Base-by-base conservation (phyloP, 805 yeast species). In the Maudiozyma bulderi region DNA sequence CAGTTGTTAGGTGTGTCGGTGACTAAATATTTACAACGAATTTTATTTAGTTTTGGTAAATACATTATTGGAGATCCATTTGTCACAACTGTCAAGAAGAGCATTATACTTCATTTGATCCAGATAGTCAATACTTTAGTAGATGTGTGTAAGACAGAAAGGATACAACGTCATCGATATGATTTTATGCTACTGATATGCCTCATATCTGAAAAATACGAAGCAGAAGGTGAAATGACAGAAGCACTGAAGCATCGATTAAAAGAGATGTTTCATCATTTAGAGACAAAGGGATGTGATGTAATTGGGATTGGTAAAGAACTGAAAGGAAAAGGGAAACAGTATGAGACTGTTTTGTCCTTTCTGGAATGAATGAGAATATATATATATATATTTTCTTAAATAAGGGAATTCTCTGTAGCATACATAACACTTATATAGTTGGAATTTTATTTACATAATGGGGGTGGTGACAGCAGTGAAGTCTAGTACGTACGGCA, bases 1-100 rank as follows among this genome's bases (percentile, higher is more conserved):
- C 7, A 8, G 11, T 37, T 42, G 6, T 13, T 60, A 28, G 40
- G 48, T 9, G 46, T 15, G 10, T 34, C 52, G 20, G 37, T 55
- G 1, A 51, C 57, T 1, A 41, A 54, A 11, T 54, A 56, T 43
- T 35, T 62, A 29, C 61, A 59, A 37, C 56, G 68, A 35, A 44
- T 60, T 3, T 52, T 61, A 10, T 61, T 56, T 44, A 53, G 52
- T 2, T 8, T 63, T 26, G 69, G 68, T 1, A 65, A 64, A 39
- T 54, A 51, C 38, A 43, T 61, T 13, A 54, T 65, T 1, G 54
- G 56, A 44, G 61, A 60, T 50, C 62, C 67, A 8, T 62, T 56
- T 45, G 52, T 62, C 31, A 57, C 67, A 13, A 43, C 43, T 13
- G 37, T 63, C 4, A 33, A 59, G 8, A 43, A 52, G 14, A 51